phyloP scores from a whole-genome alignment of 2,329 filamentous ascomycete species.

The Botrytis galanthina region DNA sequence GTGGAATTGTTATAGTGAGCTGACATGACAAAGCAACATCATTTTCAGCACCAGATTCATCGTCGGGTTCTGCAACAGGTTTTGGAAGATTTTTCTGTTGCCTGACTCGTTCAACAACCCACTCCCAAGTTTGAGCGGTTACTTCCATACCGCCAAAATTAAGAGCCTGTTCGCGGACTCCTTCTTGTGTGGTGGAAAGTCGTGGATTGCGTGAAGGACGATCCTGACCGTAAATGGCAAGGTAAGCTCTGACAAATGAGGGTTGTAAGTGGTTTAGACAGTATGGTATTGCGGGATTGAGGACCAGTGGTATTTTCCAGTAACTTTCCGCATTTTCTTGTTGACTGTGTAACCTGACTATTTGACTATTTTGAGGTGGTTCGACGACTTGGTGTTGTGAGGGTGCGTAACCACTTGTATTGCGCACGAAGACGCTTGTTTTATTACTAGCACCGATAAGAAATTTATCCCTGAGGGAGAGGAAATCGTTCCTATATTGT shows the following conservation, averaged over 20 bases:
- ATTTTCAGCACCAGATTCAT: not conserved
- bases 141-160: constrained; percentile 29
- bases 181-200: not conserved
- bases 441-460: not conserved
- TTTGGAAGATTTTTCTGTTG: not conserved
- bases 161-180: not conserved
- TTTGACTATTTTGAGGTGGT: constrained; percentile 1
- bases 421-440: constrained; percentile 10
- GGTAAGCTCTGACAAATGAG: constrained; percentile 4
- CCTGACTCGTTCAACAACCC: not conserved
- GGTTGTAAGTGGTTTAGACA: constrained; percentile 30
- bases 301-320: constrained; percentile 29
- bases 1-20: not conserved
- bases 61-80: not conserved
- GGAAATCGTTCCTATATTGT: constrained; percentile 13
- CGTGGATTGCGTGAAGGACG: constrained; percentile 20
- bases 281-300: not conserved
- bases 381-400: not conserved
- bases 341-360: not conserved
- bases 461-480: not conserved
- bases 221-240: constrained; percentile 2
- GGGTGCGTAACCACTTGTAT: not conserved
- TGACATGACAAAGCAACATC: not conserved
- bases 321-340: constrained; percentile 17
- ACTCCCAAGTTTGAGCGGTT: constrained; percentile 1